Percentiles rank a stretch among this genome's conserved stretches.
phyloP scores from a whole-genome alignment of 306 rosid genomes.

The Mimosa bimucronata region DNA sequence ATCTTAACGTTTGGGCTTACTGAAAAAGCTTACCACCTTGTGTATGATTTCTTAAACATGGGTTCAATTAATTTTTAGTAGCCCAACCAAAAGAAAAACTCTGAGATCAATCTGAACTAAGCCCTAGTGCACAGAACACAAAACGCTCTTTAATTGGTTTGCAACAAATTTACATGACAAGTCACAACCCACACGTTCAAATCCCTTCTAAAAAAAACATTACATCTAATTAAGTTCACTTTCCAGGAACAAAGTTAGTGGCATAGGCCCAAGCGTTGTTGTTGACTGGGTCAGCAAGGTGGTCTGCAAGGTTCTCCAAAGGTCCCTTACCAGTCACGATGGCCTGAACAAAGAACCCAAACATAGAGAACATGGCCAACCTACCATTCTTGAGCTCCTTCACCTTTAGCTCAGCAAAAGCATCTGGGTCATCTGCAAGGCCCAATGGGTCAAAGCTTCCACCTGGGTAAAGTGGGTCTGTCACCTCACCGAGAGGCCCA shows the following conservation, averaged over 20 bases:
- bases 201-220: not conserved
- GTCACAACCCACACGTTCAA: not conserved
- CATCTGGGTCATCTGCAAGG: conserved; percentile 1
- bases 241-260: conserved; percentile 49
- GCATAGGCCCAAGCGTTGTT: conserved; percentile 30
- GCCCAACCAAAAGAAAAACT: not conserved
- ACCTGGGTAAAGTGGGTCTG: conserved; percentile 40
- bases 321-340: conserved; percentile 49
- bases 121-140: not conserved
- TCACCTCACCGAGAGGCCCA: conserved; percentile 42
- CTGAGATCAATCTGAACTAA: not conserved
- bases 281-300: conserved; percentile 45
- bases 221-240: conserved; percentile 15
- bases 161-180: conserved; percentile 23
- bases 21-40: not conserved
- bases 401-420: conserved; percentile 45
- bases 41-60: not conserved
- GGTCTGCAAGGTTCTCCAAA: conserved; percentile 42
- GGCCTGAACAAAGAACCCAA: conserved; percentile 45
- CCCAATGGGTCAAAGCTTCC: conserved; percentile 37
- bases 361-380: conserved; percentile 15
- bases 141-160: not conserved
- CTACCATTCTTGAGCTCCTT: conserved; percentile 45
- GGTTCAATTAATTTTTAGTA: not conserved
- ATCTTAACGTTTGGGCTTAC: not conserved